Base-by-base conservation (phyloP, 1,284 basidiomycete genomes). In the Cutaneotrichosporon spelunceum region DNA sequence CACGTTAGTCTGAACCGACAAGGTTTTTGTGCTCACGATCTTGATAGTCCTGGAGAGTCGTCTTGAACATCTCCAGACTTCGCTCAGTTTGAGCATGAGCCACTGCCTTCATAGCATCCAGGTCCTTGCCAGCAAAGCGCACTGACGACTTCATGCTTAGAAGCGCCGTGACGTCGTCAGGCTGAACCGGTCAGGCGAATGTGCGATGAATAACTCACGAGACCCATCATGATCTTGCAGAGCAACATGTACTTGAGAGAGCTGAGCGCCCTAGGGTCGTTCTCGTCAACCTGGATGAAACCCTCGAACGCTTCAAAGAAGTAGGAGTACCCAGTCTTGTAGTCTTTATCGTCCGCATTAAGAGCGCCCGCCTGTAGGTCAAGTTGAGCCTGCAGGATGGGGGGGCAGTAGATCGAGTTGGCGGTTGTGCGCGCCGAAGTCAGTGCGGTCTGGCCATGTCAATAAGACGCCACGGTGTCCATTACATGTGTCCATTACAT, bases 261-360 rank as follows among this genome's bases (percentile, higher is more conserved):
- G 4, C 85, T 84, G n/a, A 95, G 82, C 0, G 93, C 70, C 68
- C 80, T 65, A 7, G 77, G 68, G 62, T 84, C 81, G 42, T 68
- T 69, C 63, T 76, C 74, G 54, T 84, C 83, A 30, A 82, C 78
- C 39, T 80, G 74, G 2, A 89, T 87, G 65, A 91, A 88, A 1
- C 91, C 93, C 71, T 99, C 95, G 68, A 98, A 95, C 2, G 93
- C 89, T 79, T 99, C 95, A 70, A 92, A 94, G 80, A 98, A 98
- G 82, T 99, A 99, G 0, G 92, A 95, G 78, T 97, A 97, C 14
- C 87, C 95, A 0, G 94, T 99, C 63, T 87, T 94, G 78, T 97
- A 98, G 78, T 99, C 95, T 74, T 96, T 97, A 77, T 98, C 95
- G 69, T 98, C 93, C 0, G 95, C 93, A 70, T 97, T 93, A 16